These are phyloP conservation scores for Yamadazyma oceani DNA, from an alignment of 1,139 yeast genomes.

Conservation along the genomic window DNA sequence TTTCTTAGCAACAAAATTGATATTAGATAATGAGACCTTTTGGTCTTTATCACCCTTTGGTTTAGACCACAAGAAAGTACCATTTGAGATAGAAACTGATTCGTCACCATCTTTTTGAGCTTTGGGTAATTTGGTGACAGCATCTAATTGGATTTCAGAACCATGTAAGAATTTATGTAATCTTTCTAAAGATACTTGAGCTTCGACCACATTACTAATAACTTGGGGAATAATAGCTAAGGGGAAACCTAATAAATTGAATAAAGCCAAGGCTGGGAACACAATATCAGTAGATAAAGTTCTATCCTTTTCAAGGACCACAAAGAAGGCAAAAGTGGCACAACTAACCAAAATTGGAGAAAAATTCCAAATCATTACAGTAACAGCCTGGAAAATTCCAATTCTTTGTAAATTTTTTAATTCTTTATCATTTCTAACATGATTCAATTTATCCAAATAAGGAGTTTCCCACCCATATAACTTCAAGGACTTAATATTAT, in stretches of 20 bases:
- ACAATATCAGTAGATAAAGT: constrained; percentile 90
- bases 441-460: constrained; percentile 65
- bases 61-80: constrained; percentile 88
- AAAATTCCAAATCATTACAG: constrained; percentile 77
- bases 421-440: constrained; percentile 89
- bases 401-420: constrained; percentile 72
- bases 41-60: constrained; percentile 54
- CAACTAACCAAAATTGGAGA: constrained; percentile 93
- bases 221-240: constrained; percentile 93
- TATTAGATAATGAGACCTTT: constrained; percentile 73
- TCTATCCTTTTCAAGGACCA: constrained; percentile 54
- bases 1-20: constrained; percentile 68
- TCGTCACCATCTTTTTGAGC: constrained; percentile 59
- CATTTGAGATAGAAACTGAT: constrained; percentile 67
- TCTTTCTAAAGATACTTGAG: constrained; percentile 84
- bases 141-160: constrained; percentile 80
- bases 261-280: constrained; percentile 89
- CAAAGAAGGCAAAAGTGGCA: constrained; percentile 85
- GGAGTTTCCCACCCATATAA: constrained; percentile 95
- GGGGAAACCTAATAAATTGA: constrained; percentile 86
- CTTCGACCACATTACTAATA: constrained; percentile 81
- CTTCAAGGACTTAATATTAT: constrained; percentile 88
- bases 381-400: constrained; percentile 73
- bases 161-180: constrained; percentile 69
- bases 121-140: constrained; percentile 61